phyloP scores from a whole-genome alignment of 2,329 filamentous ascomycete species.

The Botrytis hyacinthi region DNA sequence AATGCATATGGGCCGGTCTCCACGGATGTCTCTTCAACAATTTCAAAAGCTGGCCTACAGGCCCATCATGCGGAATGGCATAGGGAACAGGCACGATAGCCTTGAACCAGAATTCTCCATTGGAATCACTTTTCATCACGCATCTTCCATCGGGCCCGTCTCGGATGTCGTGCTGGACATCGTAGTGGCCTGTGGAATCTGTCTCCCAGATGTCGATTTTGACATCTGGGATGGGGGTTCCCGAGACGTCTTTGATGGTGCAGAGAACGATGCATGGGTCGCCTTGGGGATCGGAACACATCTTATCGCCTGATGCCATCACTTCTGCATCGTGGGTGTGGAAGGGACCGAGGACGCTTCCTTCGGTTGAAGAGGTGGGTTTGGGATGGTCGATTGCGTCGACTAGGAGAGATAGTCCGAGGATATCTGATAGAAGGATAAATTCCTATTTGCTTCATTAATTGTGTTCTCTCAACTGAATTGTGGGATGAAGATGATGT shows the following conservation, averaged over 20 bases:
- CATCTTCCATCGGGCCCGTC: constrained; percentile 68
- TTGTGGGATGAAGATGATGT: neutral
- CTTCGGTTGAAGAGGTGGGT: constrained; percentile 66
- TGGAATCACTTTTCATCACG: constrained; percentile 64
- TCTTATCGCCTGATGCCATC: constrained; percentile 54
- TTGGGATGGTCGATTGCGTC: constrained; percentile 84
- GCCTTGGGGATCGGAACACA: constrained; percentile 68
- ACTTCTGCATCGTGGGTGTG: constrained; percentile 73
- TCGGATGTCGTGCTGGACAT: constrained; percentile 70
- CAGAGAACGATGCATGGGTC: constrained; percentile 72
- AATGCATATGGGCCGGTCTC: constrained; percentile 78
- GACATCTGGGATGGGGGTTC: constrained; percentile 60
- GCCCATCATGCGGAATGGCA: constrained; percentile 80
- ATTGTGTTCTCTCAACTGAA: neutral
- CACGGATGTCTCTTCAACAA: constrained; percentile 71
- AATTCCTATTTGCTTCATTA: constrained; percentile 55
- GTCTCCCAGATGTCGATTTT: constrained; percentile 86
- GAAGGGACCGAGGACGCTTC: constrained; percentile 78
- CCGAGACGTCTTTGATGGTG: constrained; percentile 62
- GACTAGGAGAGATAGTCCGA: constrained; percentile 76
- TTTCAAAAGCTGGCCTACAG: constrained; percentile 70
- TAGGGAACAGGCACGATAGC: constrained; percentile 83
- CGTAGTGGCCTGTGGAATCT: constrained; percentile 76
- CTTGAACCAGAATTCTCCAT: constrained; percentile 81
- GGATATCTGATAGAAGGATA: constrained; percentile 76